Evolutionary conservation across 441 rosid genomes (phyloP), one percentile per base, ranked within the genome.

Genomic region (Rhodomyrtus psidioides): DNA sequence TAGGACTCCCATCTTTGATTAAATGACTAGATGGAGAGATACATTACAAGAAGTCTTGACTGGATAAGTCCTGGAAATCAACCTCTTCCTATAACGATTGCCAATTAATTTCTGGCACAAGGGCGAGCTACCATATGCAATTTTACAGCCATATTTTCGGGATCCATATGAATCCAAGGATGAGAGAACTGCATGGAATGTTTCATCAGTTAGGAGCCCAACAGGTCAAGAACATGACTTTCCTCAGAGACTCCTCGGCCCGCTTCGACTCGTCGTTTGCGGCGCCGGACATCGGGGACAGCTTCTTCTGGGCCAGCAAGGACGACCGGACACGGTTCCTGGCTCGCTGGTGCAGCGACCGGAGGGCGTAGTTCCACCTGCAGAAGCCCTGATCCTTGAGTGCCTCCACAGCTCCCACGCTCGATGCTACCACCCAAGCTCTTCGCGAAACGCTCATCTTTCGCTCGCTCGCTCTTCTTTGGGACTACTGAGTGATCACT

Each of bases 331-430:
- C 83, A 19, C 34, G 53, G 53, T 53, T 88, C 87, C 88, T 89
- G 83, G 89, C 89, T 24, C 85, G 89, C 86, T 90, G 89, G 62
- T 89, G 87, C 6, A 89, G 26, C 2, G 91, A 86, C 57, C 90
- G 89, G 24, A 89, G 10, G 24, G 88, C 39, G 83, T 87, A 87
- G 65, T 89, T 92, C 92, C 93, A 91, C 84, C 94, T 85, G 86
- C 90, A 90, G 54, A 91, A 83, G 1, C 91, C 93, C 81, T 91
- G 92, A 42, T 92, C 91, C 70, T 93, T 91, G 24, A 91, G 34
- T 7, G 92, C 93, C 86, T 89, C 93, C 55, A 91, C 91, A 1
- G 90, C 91, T 75, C 89, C 92, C n/a, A 91, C 86, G 75, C 92
- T 87, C 2, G 91, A 87, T 57, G 91, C 93, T 5, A 87, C 95